phyloP scores from a whole-genome alignment of 306 rosid genomes.

The Phaseolus lunatus region DNA sequence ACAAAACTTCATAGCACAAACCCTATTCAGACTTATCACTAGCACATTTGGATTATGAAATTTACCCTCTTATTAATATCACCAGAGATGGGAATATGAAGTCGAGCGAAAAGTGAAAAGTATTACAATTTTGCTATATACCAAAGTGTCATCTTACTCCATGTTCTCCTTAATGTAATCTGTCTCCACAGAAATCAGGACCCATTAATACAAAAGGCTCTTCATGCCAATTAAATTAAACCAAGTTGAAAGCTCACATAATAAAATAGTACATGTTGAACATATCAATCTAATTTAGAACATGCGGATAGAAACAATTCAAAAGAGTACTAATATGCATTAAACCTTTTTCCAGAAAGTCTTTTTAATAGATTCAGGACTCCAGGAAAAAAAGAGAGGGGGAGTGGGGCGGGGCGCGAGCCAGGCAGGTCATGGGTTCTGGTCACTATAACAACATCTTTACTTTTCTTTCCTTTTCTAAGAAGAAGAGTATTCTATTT shows the following conservation, averaged over 20 bases:
- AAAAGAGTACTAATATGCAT: neutral
- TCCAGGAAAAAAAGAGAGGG: no score
- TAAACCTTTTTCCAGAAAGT: neutral
- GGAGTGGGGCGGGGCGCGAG: no score
- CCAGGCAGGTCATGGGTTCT: neutral
- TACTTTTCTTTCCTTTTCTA: neutral
- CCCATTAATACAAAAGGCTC: slow-evolving; percentile 36
- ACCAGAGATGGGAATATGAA: slow-evolving; percentile 77
- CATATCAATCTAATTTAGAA: neutral
- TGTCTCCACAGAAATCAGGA: slow-evolving; percentile 52
- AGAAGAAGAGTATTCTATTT: slow-evolving; percentile 16
- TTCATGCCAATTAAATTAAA: slow-evolving; percentile 17
- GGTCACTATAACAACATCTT: neutral
- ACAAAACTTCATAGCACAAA: slow-evolving; percentile 26
- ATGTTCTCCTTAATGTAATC: slow-evolving; percentile 87
- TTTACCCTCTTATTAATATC: slow-evolving; percentile 80
- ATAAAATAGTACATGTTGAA: slow-evolving; percentile 21
- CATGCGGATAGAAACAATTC: neutral
- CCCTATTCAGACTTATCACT: slow-evolving; percentile 32
- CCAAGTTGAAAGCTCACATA: slow-evolving; percentile 22
- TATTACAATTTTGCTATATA: slow-evolving; percentile 78
- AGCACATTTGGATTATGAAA: slow-evolving; percentile 25
- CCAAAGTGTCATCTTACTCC: slow-evolving; percentile 98
- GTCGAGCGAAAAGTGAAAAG: slow-evolving; percentile 68
- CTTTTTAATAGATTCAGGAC: neutral